A percentile compares a stretch with the other conserved stretches of the same genome.
Evolutionary conservation across 495 filamentous ascomycete species (phyloP).

Genomic region (Aspergillus coremiiformis): DNA sequence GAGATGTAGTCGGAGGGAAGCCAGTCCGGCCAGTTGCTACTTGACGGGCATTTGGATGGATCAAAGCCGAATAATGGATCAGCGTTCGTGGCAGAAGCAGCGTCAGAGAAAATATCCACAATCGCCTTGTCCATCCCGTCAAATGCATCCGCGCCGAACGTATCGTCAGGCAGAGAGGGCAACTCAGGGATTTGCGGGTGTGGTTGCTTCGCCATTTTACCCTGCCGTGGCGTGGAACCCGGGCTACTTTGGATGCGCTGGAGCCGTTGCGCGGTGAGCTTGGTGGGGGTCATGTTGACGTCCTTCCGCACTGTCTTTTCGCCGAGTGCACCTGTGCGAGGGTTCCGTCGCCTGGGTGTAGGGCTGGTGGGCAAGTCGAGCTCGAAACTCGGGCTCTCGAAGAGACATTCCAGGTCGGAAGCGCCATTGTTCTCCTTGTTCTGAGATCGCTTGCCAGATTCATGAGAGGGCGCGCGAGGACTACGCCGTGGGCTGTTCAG

Average conservation of each 20-base stretch:
- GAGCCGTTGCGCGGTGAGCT: constrained; percentile 30
- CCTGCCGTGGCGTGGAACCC: constrained; percentile 15
- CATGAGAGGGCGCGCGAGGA: constrained; percentile 30
- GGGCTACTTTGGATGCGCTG: constrained; percentile 29
- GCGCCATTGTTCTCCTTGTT: constrained; percentile 46
- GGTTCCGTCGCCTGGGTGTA: constrained; percentile 43
- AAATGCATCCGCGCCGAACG: constrained; percentile 22
- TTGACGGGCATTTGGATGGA: constrained; percentile 11
- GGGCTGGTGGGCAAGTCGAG: constrained; percentile 55
- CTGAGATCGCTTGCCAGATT: constrained; percentile 24
- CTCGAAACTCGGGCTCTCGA: constrained; percentile 42
- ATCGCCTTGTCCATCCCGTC: constrained; percentile 33
- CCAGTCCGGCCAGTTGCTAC: constrained; percentile 35
- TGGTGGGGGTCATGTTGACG: constrained; percentile 23
- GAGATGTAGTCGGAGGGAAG: constrained; percentile 34
- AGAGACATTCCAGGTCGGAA: constrained; percentile 50
- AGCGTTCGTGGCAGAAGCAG: constrained; percentile 13
- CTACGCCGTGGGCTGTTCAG: constrained; percentile 51
- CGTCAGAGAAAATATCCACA: constrained; percentile 35
- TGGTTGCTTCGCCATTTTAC: constrained; percentile 22
- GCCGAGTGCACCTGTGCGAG: constrained; percentile 38
- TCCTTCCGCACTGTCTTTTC: constrained; percentile 38
- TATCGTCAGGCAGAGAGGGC: constrained; percentile 15
- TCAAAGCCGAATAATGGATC: constrained; percentile 24
- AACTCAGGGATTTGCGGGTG: constrained; percentile 15